Conservation (phyloP, 176 grass and related monocot species). For the Microstegium vimineum region DNA sequence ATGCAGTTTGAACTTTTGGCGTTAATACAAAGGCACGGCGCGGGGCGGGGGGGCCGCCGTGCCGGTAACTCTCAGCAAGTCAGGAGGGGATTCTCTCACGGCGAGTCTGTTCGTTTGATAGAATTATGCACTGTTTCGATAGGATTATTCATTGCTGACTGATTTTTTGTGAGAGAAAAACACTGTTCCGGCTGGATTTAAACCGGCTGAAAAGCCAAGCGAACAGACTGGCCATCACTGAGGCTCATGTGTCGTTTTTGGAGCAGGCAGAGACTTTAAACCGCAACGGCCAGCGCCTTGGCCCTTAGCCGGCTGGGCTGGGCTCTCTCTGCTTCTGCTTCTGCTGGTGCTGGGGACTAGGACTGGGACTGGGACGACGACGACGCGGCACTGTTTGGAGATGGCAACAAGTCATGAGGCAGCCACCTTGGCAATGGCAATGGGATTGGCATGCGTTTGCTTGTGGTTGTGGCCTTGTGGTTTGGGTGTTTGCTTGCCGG, state of each 20-base stretch:
- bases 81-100: background rate
- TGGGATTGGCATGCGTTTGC: background rate
- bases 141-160: too few relatives aligned
- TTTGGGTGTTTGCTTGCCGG: too few relatives aligned
- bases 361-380: background rate
- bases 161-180: too few relatives aligned
- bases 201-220: too few relatives aligned
- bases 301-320: too few relatives aligned
- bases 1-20: background rate
- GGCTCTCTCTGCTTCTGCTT: background rate
- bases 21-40: background rate
- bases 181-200: too few relatives aligned
- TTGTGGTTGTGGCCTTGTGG: background rate
- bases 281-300: background rate
- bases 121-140: too few relatives aligned
- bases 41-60: too few relatives aligned
- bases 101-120: too few relatives aligned
- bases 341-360: background rate
- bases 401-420: slow-evolving; percentile 38
- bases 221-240: background rate
- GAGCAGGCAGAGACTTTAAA: background rate
- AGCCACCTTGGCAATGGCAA: background rate
- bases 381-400: slow-evolving; percentile 3
- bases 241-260: background rate
- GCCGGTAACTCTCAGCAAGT: background rate